Conservation (phyloP, 2,329 filamentous ascomycete genomes). For the Penicillium sp. region DNA sequence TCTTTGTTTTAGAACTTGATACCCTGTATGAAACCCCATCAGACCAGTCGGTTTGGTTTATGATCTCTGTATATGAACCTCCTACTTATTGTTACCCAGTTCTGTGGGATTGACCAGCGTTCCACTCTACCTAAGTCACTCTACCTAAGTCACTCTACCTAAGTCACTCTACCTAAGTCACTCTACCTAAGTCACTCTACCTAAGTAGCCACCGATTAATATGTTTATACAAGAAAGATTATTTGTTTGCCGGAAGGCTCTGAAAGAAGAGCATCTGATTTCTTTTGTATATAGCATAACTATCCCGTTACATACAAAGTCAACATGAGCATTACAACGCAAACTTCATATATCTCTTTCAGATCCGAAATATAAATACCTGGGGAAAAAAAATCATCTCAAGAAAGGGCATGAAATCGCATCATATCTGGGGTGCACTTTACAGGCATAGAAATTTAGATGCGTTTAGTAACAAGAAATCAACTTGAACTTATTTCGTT, state of each 20-base stretch:
- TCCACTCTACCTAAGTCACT: not conserved
- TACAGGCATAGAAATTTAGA: not conserved
- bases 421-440: not conserved
- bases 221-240: not conserved
- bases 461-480: not conserved
- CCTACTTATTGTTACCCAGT: not conserved
- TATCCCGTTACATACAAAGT: not conserved
- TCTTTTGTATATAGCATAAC: not conserved
- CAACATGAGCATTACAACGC: not conserved
- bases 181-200: too few relatives aligned
- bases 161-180: too few relatives aligned
- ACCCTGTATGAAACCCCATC: conserved; percentile 3
- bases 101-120: not conserved
- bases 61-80: not conserved
- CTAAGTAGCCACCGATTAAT: not conserved
- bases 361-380: not conserved
- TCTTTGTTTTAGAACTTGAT: conserved; percentile 11
- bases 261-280: not conserved
- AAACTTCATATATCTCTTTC: not conserved
- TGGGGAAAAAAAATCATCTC: not conserved
- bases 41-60: not conserved
- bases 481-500: not conserved
- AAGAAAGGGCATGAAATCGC: not conserved
- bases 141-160: too few relatives aligned
- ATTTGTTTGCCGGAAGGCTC: not conserved